phyloP scores from a whole-genome alignment of 768 basidiomycete genomes.

The Chalciporus chontae region DNA sequence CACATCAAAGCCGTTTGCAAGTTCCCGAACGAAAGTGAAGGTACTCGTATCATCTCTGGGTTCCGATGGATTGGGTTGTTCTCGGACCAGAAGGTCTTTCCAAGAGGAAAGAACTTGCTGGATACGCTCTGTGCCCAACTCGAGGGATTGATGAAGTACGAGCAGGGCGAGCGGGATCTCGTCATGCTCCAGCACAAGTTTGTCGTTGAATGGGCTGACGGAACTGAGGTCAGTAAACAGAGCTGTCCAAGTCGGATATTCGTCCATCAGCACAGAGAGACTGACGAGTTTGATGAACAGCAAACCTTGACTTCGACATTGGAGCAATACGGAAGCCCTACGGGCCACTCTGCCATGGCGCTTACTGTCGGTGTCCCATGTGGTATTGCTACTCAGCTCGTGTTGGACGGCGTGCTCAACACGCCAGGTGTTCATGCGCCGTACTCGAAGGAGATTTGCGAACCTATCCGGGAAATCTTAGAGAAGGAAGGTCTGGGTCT shows the following conservation, averaged over 20 bases:
- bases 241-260: slow-evolving; percentile 14
- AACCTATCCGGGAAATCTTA: slow-evolving; percentile 60
- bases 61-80: slow-evolving; percentile 93
- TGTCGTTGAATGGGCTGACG: slow-evolving; percentile 84
- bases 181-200: slow-evolving; percentile 99
- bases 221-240: slow-evolving; percentile 46
- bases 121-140: slow-evolving; percentile 91
- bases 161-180: slow-evolving; percentile 86
- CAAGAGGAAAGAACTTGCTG: slow-evolving; percentile 74
- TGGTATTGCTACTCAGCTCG: slow-evolving; percentile 88
- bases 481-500: slow-evolving; percentile 77
- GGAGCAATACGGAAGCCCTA: slow-evolving; percentile 79
- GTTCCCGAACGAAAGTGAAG: slow-evolving; percentile 72
- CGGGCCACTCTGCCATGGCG: slow-evolving; percentile 89
- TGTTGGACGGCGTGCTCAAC: slow-evolving; percentile 81
- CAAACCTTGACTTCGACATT: slow-evolving; percentile 89
- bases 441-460: slow-evolving; percentile 82
- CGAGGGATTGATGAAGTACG: slow-evolving; percentile 91
- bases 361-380: slow-evolving; percentile 88
- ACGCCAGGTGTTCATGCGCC: slow-evolving; percentile 82
- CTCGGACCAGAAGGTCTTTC: slow-evolving; percentile 58
- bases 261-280: not conserved
- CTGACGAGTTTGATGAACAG: slow-evolving; percentile 32
- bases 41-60: slow-evolving; percentile 79
- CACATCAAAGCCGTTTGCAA: slow-evolving; percentile 66